Base-by-base conservation (phyloP, 371 early-diverging fungal genomes). In the Haplosporangium sp. region DNA sequence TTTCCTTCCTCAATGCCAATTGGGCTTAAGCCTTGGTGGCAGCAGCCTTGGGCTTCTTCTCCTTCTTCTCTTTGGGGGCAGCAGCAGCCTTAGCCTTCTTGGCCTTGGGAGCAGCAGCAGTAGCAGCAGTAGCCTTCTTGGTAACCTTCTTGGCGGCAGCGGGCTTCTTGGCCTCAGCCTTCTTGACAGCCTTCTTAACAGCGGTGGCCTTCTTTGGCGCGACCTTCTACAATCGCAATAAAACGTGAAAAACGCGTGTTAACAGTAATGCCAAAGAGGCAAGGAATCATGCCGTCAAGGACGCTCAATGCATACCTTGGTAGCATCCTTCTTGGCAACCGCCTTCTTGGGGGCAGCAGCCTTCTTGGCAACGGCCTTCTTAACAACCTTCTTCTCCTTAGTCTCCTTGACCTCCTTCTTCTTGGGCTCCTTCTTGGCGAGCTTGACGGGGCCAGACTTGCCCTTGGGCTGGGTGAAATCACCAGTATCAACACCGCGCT, bases 401-500 rank as follows among this genome's bases (percentile, higher is more conserved):
- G 83, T 83, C 65, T 81, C 83, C 61, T 80, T 82, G 57, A 73
- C 74, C 62, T 83, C 76, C 82, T 86, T 87, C 85, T 86, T 84
- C 77, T 80, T 72, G 67, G 83, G 81, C 69, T 86, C 86, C 69
- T 85, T 76, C 84, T 91, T 92, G 69, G 83, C 87, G 59, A 94
- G 82, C 84, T 93, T 93, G 67, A 92, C 85, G 51, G 91, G 87
- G 54, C 93, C 92, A 66, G 86, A 87, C 69, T 86, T 83, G 81
- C 93, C 93, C 80, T 92, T 93, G 70, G 92, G 92, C 80, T 90
- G 89, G 68, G 82, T 66, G 65, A 94, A 91, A 47, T 86, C 73
- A 14, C 86, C 89, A 66, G 87, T 83, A 47, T 88, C 86, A 52
- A 89, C 87, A 81, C 93, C 93, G 69, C 89, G 90, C 86, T 90